phyloP scores from a whole-genome alignment of 441 rosid genomes.

The Bocquillonia castaneifolia region DNA sequence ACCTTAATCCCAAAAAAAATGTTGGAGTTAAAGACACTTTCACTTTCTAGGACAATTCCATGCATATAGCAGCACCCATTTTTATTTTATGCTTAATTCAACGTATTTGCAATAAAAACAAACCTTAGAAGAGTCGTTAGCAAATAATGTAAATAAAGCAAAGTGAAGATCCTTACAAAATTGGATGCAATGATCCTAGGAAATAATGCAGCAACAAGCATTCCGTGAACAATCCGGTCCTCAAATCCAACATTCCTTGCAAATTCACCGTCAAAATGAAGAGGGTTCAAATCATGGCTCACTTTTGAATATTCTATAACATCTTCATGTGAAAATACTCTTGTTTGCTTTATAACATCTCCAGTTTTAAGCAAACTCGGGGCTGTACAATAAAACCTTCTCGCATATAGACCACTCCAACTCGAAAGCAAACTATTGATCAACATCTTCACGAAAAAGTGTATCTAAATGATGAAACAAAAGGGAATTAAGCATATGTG shows the following conservation, averaged over 20 bases:
- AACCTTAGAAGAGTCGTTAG: neutral
- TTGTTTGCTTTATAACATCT: slow-evolving; percentile 49
- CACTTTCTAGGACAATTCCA: neutral
- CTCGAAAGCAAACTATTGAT: slow-evolving; percentile 21
- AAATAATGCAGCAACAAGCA: slow-evolving; percentile 86
- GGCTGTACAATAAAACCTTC: slow-evolving; percentile 38
- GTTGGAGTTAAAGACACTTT: neutral
- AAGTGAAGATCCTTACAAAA: slow-evolving; percentile 48
- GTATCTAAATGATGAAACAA: neutral
- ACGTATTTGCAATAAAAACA: neutral
- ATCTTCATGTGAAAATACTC: slow-evolving; percentile 58
- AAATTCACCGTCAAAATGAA: slow-evolving; percentile 61
- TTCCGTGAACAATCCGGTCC: slow-evolving; percentile 68
- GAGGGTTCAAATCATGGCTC: slow-evolving; percentile 63
- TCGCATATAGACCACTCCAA: slow-evolving; percentile 22
- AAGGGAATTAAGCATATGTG: neutral
- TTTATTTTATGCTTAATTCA: too few relatives aligned
- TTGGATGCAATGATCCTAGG: slow-evolving; percentile 65
- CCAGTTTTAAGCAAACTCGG: slow-evolving; percentile 44
- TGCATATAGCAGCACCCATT: too few relatives aligned
- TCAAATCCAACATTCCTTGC: slow-evolving; percentile 59
- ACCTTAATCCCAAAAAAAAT: neutral
- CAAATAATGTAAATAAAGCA: neutral
- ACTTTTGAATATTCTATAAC: slow-evolving; percentile 58
- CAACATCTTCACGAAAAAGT: slow-evolving; percentile 22